A percentile compares a stretch with the other conserved stretches of the same genome.
Evolutionary conservation across 805 yeast genomes (phyloP).

Genomic region (Saccharomyces kudriavzevii): DNA sequence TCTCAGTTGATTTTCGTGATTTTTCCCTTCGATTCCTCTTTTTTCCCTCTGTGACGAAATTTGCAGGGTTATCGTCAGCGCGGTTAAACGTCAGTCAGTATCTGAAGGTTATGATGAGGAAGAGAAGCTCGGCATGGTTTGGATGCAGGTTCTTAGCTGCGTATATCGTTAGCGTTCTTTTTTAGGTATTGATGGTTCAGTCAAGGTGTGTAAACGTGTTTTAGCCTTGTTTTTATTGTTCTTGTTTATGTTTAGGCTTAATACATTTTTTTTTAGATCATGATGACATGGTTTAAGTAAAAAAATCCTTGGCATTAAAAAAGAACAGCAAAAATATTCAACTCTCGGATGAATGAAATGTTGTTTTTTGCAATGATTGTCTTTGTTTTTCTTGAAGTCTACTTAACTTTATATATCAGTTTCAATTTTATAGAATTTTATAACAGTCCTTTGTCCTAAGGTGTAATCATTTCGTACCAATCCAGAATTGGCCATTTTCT

Average conservation of each 20-base stretch:
- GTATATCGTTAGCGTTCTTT: not conserved
- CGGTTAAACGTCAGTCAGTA: not conserved
- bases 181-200: not conserved
- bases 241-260: not conserved
- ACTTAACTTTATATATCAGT: not conserved
- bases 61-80: not conserved
- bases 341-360: not conserved
- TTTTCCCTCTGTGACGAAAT: not conserved
- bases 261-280: not conserved
- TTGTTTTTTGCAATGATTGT: not conserved
- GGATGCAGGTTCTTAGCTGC: not conserved
- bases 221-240: not conserved
- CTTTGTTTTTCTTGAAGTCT: not conserved
- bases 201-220: not conserved
- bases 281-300: too few relatives aligned
- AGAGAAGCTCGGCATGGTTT: too few relatives aligned
- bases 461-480: constrained; percentile 18
- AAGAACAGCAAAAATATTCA: not conserved
- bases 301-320: too few relatives aligned
- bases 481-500: constrained; percentile 33
- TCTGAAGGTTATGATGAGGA: not conserved
- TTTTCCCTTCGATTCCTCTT: not conserved
- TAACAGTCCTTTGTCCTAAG: not conserved
- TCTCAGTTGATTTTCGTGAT: not conserved
- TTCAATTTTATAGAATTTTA: not conserved